These are phyloP conservation scores for Acrocalymma vagum DNA, from an alignment of 2,329 filamentous ascomycete genomes.

Conservation along the genomic window DNA sequence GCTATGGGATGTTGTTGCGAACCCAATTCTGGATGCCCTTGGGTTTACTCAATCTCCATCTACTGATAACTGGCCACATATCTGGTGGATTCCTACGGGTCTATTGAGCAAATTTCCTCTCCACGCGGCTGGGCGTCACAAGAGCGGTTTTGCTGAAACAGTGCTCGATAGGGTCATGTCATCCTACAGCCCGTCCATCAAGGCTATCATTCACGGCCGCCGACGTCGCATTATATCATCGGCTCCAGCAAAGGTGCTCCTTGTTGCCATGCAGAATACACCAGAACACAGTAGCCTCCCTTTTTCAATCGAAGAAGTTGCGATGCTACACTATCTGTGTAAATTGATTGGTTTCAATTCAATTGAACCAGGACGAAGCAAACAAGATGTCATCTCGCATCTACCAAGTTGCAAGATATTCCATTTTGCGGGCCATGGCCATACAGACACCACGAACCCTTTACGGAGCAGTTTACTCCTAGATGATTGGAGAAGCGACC, in stretches of 20 bases:
- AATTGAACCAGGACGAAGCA: conserved; percentile 9
- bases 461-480: conserved; percentile 40
- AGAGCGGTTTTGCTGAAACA: conserved; percentile 19
- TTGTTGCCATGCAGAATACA: conserved; percentile 43
- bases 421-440: conserved; percentile 54
- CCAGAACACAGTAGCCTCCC: conserved; percentile 19
- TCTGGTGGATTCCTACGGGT: conserved; percentile 7
- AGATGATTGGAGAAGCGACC: conserved; percentile 28
- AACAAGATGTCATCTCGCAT: conserved; percentile 26
- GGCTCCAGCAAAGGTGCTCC: conserved; percentile 21
- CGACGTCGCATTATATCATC: conserved; percentile 6
- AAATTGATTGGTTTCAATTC: neutral
- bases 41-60: conserved; percentile 10
- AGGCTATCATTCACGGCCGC: conserved; percentile 36
- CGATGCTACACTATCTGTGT: conserved; percentile 1
- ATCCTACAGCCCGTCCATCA: conserved; percentile 49
- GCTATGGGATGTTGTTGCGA: conserved; percentile 39
- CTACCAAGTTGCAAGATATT: conserved; percentile 44
- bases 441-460: conserved; percentile 33
- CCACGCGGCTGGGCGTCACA: conserved; percentile 33
- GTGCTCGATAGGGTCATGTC: conserved; percentile 49
- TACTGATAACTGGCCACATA: conserved; percentile 1
- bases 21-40: conserved; percentile 35
- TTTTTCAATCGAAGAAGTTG: conserved; percentile 24
- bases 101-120: conserved; percentile 1